A percentile compares a stretch with the other conserved stretches of the same genome.
phyloP scores from a whole-genome alignment of 495 filamentous ascomycete species.

The Parathielavia hyrcaniae region DNA sequence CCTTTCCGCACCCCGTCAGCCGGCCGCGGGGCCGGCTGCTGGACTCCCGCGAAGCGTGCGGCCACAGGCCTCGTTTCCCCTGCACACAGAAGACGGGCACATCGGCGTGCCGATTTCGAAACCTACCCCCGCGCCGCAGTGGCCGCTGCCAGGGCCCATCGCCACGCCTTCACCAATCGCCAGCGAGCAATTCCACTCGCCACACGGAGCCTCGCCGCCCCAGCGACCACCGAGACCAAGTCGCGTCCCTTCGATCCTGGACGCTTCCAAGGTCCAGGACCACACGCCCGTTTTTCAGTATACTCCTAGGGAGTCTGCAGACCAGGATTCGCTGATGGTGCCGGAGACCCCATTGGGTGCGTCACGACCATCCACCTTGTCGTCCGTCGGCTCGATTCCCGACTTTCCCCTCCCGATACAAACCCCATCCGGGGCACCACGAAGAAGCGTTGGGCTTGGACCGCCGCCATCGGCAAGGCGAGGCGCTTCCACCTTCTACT shows the following conservation, averaged over 20 bases:
- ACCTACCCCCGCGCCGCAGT: slow-evolving; percentile 48
- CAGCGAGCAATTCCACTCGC: slow-evolving; percentile 43
- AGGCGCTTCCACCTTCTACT: slow-evolving; percentile 68
- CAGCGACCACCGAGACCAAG: slow-evolving; percentile 63
- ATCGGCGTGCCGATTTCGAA: slow-evolving; percentile 48
- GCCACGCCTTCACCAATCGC: slow-evolving; percentile 33
- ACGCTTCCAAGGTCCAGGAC: slow-evolving; percentile 45
- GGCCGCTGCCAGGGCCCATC: slow-evolving; percentile 48
- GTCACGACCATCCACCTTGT: slow-evolving; percentile 46
- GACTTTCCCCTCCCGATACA: slow-evolving; percentile 53
- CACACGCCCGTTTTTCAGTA: slow-evolving; percentile 49
- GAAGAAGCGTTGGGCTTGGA: slow-evolving; percentile 53
- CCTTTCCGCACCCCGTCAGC: slow-evolving; percentile 37
- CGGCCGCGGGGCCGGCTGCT: slow-evolving; percentile 27
- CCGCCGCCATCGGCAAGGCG: slow-evolving; percentile 63
- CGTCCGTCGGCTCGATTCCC: slow-evolving; percentile 54
- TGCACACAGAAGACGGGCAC: slow-evolving; percentile 38
- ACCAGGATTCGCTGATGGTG: slow-evolving; percentile 27
- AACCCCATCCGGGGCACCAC: slow-evolving; percentile 34
- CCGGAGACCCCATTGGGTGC: slow-evolving; percentile 39
- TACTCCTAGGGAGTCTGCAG: slow-evolving; percentile 33
- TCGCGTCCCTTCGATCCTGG: slow-evolving; percentile 49
- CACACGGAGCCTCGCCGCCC: slow-evolving; percentile 51
- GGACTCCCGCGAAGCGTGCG: slow-evolving; percentile 31
- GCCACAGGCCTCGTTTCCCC: slow-evolving; percentile 32